Evolutionary conservation across 805 yeast genomes (phyloP).

Genomic region (Wickerhamomyces queroliae): DNA sequence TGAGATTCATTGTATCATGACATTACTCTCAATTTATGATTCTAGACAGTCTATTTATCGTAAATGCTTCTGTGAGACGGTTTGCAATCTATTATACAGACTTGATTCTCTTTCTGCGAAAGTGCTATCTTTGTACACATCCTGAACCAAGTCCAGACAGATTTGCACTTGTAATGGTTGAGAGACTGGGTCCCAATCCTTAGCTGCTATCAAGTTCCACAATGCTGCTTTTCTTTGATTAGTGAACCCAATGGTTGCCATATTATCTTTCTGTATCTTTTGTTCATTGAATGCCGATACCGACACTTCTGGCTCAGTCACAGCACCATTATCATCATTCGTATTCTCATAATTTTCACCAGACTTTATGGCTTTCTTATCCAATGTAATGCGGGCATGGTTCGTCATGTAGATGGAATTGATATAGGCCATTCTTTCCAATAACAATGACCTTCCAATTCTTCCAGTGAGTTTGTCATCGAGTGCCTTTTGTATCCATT

Average conservation of each 20-base stretch:
- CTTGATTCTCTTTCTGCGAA: constrained; percentile 19
- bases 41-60: background rate
- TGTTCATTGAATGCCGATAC: background rate
- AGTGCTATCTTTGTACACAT: constrained; percentile 21
- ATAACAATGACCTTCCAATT: constrained; percentile 41
- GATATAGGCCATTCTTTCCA: constrained; percentile 51
- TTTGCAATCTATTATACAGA: constrained; percentile 7
- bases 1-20: no score
- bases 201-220: constrained; percentile 71
- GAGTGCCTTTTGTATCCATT: constrained; percentile 38
- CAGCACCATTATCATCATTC: constrained; percentile 14
- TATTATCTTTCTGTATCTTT: constrained; percentile 29
- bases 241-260: constrained; percentile 45
- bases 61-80: background rate
- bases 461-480: constrained; percentile 39
- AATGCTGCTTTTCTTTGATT: constrained; percentile 69
- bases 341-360: constrained; percentile 6
- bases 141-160: constrained; percentile 24
- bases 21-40: background rate
- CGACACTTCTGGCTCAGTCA: constrained; percentile 24
- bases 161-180: constrained; percentile 23
- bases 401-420: constrained; percentile 37
- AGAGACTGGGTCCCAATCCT: constrained; percentile 48
- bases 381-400: constrained; percentile 27
- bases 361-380: constrained; percentile 19